phyloP scores from a whole-genome alignment of 139 green algal species.

The Gonium pectorale region DNA sequence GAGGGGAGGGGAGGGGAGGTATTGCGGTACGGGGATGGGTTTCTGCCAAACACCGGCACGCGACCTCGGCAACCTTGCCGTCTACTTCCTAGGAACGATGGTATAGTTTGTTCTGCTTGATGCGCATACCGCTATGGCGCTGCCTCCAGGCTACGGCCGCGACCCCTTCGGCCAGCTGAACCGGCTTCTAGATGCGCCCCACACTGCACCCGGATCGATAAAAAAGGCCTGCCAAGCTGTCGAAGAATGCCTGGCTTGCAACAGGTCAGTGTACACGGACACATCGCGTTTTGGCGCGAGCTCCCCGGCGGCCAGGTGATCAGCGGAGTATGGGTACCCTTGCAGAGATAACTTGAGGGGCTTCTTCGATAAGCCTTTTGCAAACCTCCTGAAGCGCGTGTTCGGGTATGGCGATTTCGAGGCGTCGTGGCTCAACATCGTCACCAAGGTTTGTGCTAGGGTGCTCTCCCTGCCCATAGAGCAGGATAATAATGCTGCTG shows the following conservation, averaged over 20 bases:
- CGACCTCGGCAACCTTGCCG: too few relatives aligned
- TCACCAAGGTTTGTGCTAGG: conserved; percentile 59
- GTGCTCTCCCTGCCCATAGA: not conserved
- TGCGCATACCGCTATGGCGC: too few relatives aligned
- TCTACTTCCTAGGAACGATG: too few relatives aligned
- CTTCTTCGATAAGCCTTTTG: conserved; percentile 89
- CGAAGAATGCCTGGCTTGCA: conserved; percentile 75
- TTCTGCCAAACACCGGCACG: too few relatives aligned
- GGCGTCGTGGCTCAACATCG: conserved; percentile 76
- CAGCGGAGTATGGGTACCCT: not conserved
- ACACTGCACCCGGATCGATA: conserved; percentile 54
- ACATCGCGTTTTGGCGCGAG: not conserved
- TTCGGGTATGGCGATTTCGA: conserved; percentile 87
- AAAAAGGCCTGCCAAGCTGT: conserved; percentile 68
- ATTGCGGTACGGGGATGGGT: too few relatives aligned
- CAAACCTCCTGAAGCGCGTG: conserved; percentile 75
- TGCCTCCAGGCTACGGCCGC: not conserved
- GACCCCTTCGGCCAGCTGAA: conserved; percentile 47
- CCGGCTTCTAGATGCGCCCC: conserved; percentile 44
- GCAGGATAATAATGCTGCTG: not conserved
- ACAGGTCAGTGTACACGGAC: conserved; percentile 56
- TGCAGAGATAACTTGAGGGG: conserved; percentile 84
- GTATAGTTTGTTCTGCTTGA: too few relatives aligned
- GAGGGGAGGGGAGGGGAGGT: too few relatives aligned
- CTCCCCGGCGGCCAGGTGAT: not conserved